phyloP scores from a whole-genome alignment of 306 rosid genomes.

The Glycyrrhiza uralensis region DNA sequence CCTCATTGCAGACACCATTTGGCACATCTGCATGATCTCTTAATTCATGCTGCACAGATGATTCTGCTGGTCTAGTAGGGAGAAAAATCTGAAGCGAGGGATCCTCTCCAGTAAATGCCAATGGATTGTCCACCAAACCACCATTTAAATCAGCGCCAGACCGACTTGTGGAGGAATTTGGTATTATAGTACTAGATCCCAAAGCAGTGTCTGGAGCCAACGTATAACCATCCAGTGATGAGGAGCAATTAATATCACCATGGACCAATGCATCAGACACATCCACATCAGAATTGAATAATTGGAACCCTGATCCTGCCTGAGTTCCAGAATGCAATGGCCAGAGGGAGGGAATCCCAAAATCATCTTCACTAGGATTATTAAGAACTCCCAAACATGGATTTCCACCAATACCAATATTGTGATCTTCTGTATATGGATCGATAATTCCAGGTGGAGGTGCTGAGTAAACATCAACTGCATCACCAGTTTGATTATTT shows the following conservation, averaged over 20 bases:
- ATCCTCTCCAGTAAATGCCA: slow-evolving; percentile 80
- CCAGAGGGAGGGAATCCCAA: slow-evolving; percentile 65
- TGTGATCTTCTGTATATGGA: slow-evolving; percentile 62
- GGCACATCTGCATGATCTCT: slow-evolving; percentile 72
- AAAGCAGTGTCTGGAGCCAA: slow-evolving; percentile 59
- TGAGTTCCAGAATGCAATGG: slow-evolving; percentile 66
- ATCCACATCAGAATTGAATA: slow-evolving; percentile 72
- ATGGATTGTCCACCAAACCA: slow-evolving; percentile 86
- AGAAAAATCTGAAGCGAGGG: slow-evolving; percentile 97
- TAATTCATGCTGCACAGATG: slow-evolving; percentile 61
- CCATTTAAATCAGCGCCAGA: slow-evolving; percentile 68
- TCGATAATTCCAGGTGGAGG: slow-evolving; percentile 59
- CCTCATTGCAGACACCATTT: slow-evolving; percentile 77
- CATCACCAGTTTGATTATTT: slow-evolving; percentile 46
- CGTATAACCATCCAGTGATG: slow-evolving; percentile 71
- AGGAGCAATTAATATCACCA: slow-evolving; percentile 61
- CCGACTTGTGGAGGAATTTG: slow-evolving; percentile 52
- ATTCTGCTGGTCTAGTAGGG: slow-evolving; percentile 82
- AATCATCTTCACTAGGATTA: slow-evolving; percentile 58
- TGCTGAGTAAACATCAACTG: slow-evolving; percentile 48
- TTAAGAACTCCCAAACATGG: slow-evolving; percentile 68
- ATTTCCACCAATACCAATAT: slow-evolving; percentile 58
- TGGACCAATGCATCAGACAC: slow-evolving; percentile 62
- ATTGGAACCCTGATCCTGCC: slow-evolving; percentile 70
- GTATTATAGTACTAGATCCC: slow-evolving; percentile 53